Evolutionary conservation across 2,329 filamentous ascomycete genomes (phyloP), one percentile per base, ranked within the genome.

Genomic region (Trichoderma koningiopsis): DNA sequence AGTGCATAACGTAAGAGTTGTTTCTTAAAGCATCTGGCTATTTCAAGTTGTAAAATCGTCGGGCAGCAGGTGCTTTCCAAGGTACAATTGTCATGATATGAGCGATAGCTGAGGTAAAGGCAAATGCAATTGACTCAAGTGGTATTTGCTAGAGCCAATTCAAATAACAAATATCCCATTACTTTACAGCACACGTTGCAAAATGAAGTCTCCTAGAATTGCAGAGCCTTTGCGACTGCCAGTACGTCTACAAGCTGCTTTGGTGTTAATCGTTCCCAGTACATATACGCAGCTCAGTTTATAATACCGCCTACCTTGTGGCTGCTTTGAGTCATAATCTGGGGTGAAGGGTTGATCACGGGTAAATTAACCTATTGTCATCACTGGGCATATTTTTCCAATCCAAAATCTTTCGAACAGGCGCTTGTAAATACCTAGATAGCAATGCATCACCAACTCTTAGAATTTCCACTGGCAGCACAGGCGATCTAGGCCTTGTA

Each of bases 351-450:
- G n/a, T 7, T 24, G 3, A 49, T 10, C n/a, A 24, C 8, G 8
- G 13, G n/a, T 4, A 24, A 49, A 13, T 8, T 4, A 24, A 8
- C 6, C 5, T 49, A 3, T 49, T 5, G 8, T n/a, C 8, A 49
- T 49, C 3, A 49, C 13, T 13, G 0, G 1, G 6, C 7, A 7
- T n/a, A n/a, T 3, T 19, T 19, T 0, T 19, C 4, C n/a, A n/a
- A 47, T 19, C 47, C 8, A 13, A 13, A 49, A 24, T 10, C 0
- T 49, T n/a, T 13, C 14, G 3, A 10, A 24, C 14, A 49, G 13
- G 10, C 10, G 10, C 6, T 4, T 47, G 16, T 16, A 40, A 35
- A 1, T 40, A 11, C 29, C 29, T 13, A 35, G 11, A 8, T 35
- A 19, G 37, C 37, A 40, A 47, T 49, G 10, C n/a, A 49, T 24